Evolutionary conservation across 2,329 filamentous ascomycete genomes (phyloP), one percentile per base, ranked within the genome.

Genomic region (Neopestalotiopsis rosae): DNA sequence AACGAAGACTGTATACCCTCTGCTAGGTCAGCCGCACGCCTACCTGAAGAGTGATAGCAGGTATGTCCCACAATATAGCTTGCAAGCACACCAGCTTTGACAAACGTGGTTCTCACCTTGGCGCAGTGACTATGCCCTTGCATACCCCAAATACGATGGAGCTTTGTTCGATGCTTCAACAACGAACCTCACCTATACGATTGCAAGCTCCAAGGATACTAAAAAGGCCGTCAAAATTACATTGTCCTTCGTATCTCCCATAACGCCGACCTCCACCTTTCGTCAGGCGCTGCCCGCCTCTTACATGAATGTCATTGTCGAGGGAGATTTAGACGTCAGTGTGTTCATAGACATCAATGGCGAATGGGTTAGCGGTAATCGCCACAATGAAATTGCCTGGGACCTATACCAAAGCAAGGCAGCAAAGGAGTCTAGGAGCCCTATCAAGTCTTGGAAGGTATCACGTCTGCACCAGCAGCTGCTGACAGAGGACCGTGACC

Each of bases 241-340:
- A 4, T 79, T 88, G 45, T 86, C 85, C 1, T 88, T 92, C 78
- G 83, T 95, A 65, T 95, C 92, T 7, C 93, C 93, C 3, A 91
- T 96, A 64, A 95, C 93, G 0, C 92, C 93, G 1, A 93, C 91
- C 1, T 95, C 93, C 68, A 95, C 92, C 61, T 83, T 95, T 74
- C 88, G 93, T 71, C 93, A 95, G 82, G 90, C 92, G 17, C 88
- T 96, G 40, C 94, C 94, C n/a, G 94, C 93, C 12, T 90, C 91
- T 32, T 97, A 97, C 77, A 76, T 97, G 70, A 92, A 89, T 5
- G 85, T 95, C 56, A 81, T 90, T 74, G 92, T 92, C 13, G 86
- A 90, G 70, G 93, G 93, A 5, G 84, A 84, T 71, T 88, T 91
- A 65, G 84, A 91, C 71, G 81, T 93, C 13, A 87, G 90, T 75